Evolutionary conservation across 1,139 yeast species (phyloP).

Genomic region (Hemisphaericaspora lyxosophila): DNA sequence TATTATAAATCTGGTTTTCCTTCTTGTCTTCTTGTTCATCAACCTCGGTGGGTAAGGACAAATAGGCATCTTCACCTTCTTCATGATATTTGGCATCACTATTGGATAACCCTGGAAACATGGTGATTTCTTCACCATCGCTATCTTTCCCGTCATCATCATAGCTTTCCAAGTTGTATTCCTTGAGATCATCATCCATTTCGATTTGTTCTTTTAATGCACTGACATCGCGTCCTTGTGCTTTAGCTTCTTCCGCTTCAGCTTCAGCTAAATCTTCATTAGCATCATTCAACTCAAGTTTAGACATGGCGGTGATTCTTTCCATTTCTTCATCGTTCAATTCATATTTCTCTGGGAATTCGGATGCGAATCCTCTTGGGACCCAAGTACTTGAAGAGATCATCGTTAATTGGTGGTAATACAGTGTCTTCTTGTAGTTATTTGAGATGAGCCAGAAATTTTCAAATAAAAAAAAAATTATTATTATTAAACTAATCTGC

Average conservation of each 20-base stretch:
- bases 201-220: conserved; percentile 53
- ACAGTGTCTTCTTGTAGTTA: no score
- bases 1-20: conserved; percentile 83
- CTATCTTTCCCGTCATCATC: conserved; percentile 61
- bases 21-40: conserved; percentile 71
- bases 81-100: conserved; percentile 49
- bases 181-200: conserved; percentile 80
- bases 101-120: conserved; percentile 70
- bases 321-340: conserved; percentile 91
- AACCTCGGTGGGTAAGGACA: conserved; percentile 67
- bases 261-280: conserved; percentile 54
- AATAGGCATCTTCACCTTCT: conserved; percentile 71
- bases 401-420: conserved; percentile 46
- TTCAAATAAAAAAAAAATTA: not conserved
- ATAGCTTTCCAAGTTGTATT: conserved; percentile 81
- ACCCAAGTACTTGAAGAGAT: conserved; percentile 95
- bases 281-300: conserved; percentile 77
- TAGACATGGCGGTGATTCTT: conserved; percentile 82
- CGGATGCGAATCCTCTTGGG: conserved; percentile 93
- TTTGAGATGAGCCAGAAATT: conserved; percentile 4
- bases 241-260: conserved; percentile 20
- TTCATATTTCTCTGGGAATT: conserved; percentile 86
- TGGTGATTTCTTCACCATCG: conserved; percentile 52
- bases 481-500: not conserved
- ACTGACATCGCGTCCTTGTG: conserved; percentile 18